Conservation (phyloP, 1,139 yeast genomes). For the Taphrina flavorubra region DNA sequence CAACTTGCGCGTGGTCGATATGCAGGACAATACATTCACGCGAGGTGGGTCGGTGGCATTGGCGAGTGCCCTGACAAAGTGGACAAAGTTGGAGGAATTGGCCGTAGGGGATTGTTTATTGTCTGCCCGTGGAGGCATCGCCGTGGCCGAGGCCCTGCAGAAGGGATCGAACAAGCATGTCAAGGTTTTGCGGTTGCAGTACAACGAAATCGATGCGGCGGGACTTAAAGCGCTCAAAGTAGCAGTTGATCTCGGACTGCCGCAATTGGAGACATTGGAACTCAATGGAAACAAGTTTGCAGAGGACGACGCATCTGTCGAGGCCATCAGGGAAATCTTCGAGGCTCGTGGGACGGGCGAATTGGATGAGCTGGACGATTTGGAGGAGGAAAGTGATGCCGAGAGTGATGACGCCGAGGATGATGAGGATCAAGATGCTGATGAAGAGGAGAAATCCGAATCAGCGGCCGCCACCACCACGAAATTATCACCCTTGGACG, state of each 20-base stretch:
- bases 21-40: slow-evolving; percentile 95
- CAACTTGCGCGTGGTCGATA: slow-evolving; percentile 71
- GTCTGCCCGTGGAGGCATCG: slow-evolving; percentile 72
- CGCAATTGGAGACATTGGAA: slow-evolving; percentile 70
- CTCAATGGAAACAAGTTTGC: slow-evolving; percentile 90
- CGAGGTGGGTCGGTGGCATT: slow-evolving; percentile 77
- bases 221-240: slow-evolving; percentile 65
- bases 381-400: slow-evolving; percentile 87
- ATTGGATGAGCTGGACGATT: slow-evolving; percentile 87
- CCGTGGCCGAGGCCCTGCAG: slow-evolving; percentile 54
- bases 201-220: slow-evolving; percentile 78
- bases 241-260: slow-evolving; percentile 63
- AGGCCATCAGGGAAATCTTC: slow-evolving; percentile 64
- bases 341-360: slow-evolving; percentile 79
- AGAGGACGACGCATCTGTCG: slow-evolving; percentile 70
- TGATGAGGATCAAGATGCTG: slow-evolving; percentile 67
- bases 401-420: slow-evolving; percentile 79
- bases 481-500: slow-evolving; percentile 64
- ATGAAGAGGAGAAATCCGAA: slow-evolving; percentile 56
- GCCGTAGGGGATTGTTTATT: slow-evolving; percentile 88
- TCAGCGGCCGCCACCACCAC: neutral
- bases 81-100: slow-evolving; percentile 71
- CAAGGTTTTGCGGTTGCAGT: slow-evolving; percentile 74
- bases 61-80: slow-evolving; percentile 62
- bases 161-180: slow-evolving; percentile 54